These are phyloP conservation scores for Clohesyomyces aquaticus DNA, from an alignment of 495 filamentous ascomycete genomes.

Conservation along the genomic window DNA sequence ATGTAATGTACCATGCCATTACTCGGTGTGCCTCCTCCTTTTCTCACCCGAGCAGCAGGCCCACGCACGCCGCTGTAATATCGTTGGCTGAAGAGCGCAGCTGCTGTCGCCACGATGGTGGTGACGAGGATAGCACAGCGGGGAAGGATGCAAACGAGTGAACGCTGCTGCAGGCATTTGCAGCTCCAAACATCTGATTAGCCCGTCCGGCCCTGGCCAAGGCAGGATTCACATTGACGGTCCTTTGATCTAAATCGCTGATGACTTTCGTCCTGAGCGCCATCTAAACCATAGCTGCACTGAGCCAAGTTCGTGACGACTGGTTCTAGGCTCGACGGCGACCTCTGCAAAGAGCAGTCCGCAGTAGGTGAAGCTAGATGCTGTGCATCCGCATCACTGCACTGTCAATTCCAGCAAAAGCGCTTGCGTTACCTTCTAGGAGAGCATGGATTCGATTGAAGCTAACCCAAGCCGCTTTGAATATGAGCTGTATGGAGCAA, in stretches of 20 bases:
- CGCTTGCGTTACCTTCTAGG: conserved; percentile 11
- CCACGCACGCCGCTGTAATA: conserved; percentile 2
- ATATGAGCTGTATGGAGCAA: conserved; percentile 34
- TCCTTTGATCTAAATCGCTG: conserved; percentile 25
- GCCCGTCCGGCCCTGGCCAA: conserved; percentile 13
- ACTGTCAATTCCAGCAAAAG: neutral
- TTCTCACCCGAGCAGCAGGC: neutral
- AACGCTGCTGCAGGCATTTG: conserved; percentile 23
- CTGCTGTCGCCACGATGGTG: conserved; percentile 12
- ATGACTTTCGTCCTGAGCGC: conserved; percentile 29
- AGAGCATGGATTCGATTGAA: conserved; percentile 25
- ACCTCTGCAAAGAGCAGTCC: too few relatives aligned
- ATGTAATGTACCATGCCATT: conserved; percentile 13
- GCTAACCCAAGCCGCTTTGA: conserved; percentile 21
- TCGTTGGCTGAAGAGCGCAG: conserved; percentile 15
- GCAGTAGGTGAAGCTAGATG: too few relatives aligned
- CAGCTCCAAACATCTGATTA: conserved; percentile 24
- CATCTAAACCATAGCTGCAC: conserved; percentile 28
- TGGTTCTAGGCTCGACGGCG: conserved; percentile 18
- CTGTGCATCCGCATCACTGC: too few relatives aligned
- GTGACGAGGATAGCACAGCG: conserved; percentile 22
- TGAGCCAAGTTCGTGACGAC: conserved; percentile 15
- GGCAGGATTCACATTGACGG: conserved; percentile 13
- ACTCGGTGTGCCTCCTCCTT: conserved; percentile 12
- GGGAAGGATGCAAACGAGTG: conserved; percentile 28